Evolutionary conservation across 805 yeast genomes (phyloP), one percentile per base, ranked within the genome.

Genomic region (Teunomyces gatunensis): DNA sequence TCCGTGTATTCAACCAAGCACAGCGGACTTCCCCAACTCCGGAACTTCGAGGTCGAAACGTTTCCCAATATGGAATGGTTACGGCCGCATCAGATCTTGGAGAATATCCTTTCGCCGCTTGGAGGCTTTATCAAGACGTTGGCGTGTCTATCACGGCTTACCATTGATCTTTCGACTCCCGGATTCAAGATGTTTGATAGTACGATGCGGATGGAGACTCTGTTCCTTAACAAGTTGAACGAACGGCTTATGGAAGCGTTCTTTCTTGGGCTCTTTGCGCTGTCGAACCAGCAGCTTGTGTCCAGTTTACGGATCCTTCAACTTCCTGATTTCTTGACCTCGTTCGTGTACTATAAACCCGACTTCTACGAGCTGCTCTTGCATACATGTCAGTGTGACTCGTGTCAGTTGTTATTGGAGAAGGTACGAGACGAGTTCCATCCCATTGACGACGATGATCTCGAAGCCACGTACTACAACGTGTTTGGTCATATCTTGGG

Each of bases 131-230:
- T 68, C 15, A 58, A 58, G 33, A 54, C 66, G 4, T 56, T 68
- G 46, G 32, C 41, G 7, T 55, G 49, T n/a, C 47, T 69, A 27
- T 32, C 58, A 6, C 45, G 64, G 28, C 47, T 69, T 17, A 55
- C 61, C 2, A 57, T 68, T 30, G 71, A 67, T 49, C 63, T 67
- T 47, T 60, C 68, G 4, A 65, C 72, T 0, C 68, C 68, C 1
- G 67, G 69, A 3, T 67, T 65, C 51, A 69, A 69, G 48, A 69
- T 67, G 70, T 67, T 65, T 55, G 71, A 60, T 42, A 57, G 54
- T 44, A 57, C 55, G n/a, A 54, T 60, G 51, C 64, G 63, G 9
- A 57, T 67, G 63, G 55, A 70, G 13, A 61, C 65, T 30, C 17
- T 32, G 17, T 49, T 61, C n/a, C 55, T 68, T 45, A 67, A 68